These are phyloP conservation scores for Diaporthe citrichinensis DNA, from an alignment of 2,329 filamentous ascomycete species.

Conservation along the genomic window DNA sequence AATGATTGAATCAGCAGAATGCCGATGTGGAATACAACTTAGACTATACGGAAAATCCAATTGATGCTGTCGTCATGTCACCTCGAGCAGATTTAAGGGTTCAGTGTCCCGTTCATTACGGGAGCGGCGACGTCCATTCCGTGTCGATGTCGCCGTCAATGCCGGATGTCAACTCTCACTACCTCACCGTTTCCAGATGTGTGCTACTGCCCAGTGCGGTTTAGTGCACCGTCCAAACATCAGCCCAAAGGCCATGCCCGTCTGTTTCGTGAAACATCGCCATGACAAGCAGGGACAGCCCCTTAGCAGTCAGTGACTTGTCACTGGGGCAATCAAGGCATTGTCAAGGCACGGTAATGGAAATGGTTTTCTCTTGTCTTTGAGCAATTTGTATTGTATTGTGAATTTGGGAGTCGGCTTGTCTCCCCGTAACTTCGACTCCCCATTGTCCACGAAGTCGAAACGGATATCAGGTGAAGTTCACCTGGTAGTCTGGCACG, in stretches of 20 bases:
- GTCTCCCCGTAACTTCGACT: too few relatives aligned
- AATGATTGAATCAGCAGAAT: background rate
- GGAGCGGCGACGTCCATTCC: background rate
- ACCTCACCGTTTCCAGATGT: background rate
- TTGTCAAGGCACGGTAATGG: background rate
- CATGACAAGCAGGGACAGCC: constrained; percentile 18
- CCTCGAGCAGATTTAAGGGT: background rate
- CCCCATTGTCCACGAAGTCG: too few relatives aligned
- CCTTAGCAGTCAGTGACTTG: constrained; percentile 8
- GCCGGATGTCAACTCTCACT: background rate
- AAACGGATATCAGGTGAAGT: background rate
- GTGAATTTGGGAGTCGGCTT: background rate
- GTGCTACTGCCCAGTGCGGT: background rate
- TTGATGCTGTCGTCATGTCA: constrained; percentile 8
- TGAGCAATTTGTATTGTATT: background rate
- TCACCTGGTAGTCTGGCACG: background rate
- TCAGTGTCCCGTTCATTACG: background rate
- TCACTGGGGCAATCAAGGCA: background rate
- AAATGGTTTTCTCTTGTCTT: background rate
- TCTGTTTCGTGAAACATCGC: constrained; percentile 31
- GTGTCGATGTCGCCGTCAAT: background rate
- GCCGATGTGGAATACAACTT: background rate
- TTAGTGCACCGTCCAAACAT: constrained; percentile 10
- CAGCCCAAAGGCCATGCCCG: background rate
- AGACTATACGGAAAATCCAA: background rate